Evolutionary conservation across 1,284 basidiomycete genomes (phyloP).

Genomic region (Papiliotrema flavescens): DNA sequence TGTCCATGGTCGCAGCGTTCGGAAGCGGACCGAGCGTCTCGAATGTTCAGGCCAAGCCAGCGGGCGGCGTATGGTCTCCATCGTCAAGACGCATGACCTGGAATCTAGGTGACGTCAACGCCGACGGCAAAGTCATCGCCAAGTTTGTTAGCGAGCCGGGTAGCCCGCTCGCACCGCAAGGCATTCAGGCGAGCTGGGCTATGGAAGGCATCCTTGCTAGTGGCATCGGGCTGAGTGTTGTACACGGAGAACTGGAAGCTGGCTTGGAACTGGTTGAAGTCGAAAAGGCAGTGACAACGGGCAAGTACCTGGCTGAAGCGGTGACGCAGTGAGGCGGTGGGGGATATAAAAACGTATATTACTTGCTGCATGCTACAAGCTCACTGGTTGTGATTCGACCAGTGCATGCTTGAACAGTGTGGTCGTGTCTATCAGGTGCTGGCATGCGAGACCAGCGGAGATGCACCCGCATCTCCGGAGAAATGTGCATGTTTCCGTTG

Average conservation of each 20-base stretch:
- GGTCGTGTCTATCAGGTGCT: no score
- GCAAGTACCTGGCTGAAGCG: conserved; percentile 48
- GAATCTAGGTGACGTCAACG: conserved; percentile 35
- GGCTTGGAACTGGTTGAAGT: conserved; percentile 37
- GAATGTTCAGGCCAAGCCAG: conserved; percentile 55
- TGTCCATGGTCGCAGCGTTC: conserved; percentile 48
- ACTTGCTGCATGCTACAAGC: no score
- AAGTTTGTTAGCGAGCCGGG: conserved; percentile 46
- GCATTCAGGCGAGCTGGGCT: conserved; percentile 50
- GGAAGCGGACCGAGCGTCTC: conserved; percentile 39
- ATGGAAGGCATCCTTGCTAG: conserved; percentile 46
- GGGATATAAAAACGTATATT: not conserved
- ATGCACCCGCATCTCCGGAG: no score
- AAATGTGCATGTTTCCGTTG: no score
- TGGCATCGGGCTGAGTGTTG: conserved; percentile 46
- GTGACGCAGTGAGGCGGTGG: conserved; percentile 1
- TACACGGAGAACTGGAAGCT: conserved; percentile 21
- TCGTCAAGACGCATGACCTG: conserved; percentile 48
- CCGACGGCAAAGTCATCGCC: conserved; percentile 52
- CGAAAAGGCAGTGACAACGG: conserved; percentile 38
- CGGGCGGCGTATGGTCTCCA: conserved; percentile 46
- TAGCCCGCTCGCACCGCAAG: conserved; percentile 33
- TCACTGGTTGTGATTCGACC: no score
- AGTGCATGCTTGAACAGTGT: no score
- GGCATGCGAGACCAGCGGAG: no score